Evolutionary conservation across 768 basidiomycete species (phyloP).

Genomic region (Ramaria sp.): DNA sequence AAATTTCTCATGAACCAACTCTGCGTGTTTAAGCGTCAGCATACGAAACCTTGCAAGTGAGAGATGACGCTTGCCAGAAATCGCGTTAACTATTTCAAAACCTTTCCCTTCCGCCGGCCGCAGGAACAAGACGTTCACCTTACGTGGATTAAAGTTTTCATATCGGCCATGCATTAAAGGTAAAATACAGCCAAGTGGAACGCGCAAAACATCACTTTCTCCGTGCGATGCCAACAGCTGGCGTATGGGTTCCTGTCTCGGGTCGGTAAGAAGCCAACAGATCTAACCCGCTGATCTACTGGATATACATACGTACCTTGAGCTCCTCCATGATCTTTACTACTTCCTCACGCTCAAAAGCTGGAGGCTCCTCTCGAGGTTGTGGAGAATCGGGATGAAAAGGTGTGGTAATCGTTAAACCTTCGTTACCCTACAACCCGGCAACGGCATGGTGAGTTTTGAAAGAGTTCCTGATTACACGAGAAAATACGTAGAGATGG

Average conservation of each 20-base stretch:
- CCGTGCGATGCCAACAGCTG: not conserved
- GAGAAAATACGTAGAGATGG: too few species aligned
- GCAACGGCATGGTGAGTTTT: too few species aligned
- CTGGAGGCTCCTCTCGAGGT: too few species aligned
- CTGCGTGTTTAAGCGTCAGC: not conserved
- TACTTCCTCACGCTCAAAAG: not conserved
- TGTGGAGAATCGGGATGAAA: too few species aligned
- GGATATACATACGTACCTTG: not conserved
- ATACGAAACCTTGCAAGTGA: not conserved
- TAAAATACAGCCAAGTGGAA: not conserved
- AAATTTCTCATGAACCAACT: not conserved
- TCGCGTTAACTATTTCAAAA: not conserved
- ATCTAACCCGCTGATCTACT: not conserved
- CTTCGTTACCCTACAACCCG: too few species aligned
- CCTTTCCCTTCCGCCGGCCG: not conserved
- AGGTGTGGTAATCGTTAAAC: too few species aligned
- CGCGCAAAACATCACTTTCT: not conserved
- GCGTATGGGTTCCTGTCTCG: not conserved
- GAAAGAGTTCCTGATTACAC: not conserved
- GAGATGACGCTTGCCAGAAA: not conserved
- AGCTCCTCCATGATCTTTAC: not conserved
- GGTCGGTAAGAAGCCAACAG: not conserved
- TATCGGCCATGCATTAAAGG: not conserved
- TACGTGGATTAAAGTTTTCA: not conserved
- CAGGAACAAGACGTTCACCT: not conserved